These are phyloP conservation scores for Pistacia atlantica DNA, from an alignment of 345 rosid species.

Conservation along the genomic window DNA sequence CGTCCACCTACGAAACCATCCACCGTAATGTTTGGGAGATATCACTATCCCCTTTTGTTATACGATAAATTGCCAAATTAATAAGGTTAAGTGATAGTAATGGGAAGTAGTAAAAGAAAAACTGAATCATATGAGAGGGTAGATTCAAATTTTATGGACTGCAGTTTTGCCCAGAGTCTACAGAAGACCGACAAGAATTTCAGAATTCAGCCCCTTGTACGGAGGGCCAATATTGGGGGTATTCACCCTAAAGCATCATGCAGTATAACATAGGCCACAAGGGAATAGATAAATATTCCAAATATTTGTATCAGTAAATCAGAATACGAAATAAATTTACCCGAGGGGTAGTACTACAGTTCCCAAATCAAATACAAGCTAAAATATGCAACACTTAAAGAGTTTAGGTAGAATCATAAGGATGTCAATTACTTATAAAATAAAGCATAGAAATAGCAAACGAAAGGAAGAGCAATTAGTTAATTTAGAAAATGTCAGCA, in stretches of 20 bases:
- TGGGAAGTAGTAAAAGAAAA: not conserved
- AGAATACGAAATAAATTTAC: not conserved
- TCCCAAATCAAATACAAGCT: too few species aligned
- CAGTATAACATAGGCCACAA: not conserved
- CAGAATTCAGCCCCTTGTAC: not conserved
- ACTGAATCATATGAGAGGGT: not conserved
- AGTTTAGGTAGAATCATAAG: not conserved
- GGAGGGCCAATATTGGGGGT: too few species aligned
- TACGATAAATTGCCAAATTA: too few species aligned
- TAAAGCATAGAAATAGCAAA: not conserved
- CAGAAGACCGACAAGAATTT: constrained; percentile 1
- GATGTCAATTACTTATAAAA: not conserved
- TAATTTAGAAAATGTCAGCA: not conserved
- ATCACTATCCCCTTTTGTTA: too few species aligned
- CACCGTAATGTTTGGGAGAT: too few species aligned
- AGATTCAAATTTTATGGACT: not conserved
- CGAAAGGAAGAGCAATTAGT: not conserved
- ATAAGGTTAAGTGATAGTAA: too few species aligned
- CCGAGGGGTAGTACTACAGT: not conserved
- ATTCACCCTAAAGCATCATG: too few species aligned
- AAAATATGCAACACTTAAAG: too few species aligned
- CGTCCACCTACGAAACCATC: too few species aligned
- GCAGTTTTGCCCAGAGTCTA: not conserved
- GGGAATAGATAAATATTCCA: constrained; percentile 9
- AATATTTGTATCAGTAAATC: not conserved